Base-by-base conservation (phyloP, 78 protist genomes). In the Protostelium mycophagum region DNA sequence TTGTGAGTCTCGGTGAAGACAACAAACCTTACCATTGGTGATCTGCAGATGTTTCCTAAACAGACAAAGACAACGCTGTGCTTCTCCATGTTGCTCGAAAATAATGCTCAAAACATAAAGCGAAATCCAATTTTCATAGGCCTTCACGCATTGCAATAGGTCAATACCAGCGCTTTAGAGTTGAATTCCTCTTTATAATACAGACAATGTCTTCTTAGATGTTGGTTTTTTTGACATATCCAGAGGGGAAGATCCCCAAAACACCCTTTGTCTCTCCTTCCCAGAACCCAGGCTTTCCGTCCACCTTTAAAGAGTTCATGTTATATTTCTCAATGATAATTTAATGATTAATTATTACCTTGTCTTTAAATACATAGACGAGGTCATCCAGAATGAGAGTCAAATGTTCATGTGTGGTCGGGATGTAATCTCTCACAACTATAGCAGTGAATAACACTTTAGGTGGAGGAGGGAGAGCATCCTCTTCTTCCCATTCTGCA, bases 181-280 rank as follows among this genome's bases (percentile, higher is more conserved):
- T n/a, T n/a, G n/a, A n/a, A n/a, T n/a, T n/a, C n/a, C n/a, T n/a
- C n/a, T n/a, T n/a, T n/a, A n/a, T n/a, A n/a, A n/a, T n/a, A n/a
- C n/a, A n/a, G n/a, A n/a, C n/a, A n/a, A n/a, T n/a, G n/a, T n/a
- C n/a, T n/a, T n/a, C n/a, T 51, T 91, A 88, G 0, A 86, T 39
- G 86, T 88, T 73, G 36, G 86, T 34, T 23, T 51, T 39, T 36
- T 85, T 88, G 28, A 92, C 91, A 63, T 89, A 34, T 29, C 63
- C 34, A 63, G 86, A n/a, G 35, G 94, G 91, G 88, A 92, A 92
- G 34, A 28, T 39, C 34, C 94, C 94, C 84, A 87, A 85, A 1
- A 92, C 94, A 86, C 91, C 91, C 51, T 92, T 92, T 0, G 94
- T 86, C 85, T 92, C 94, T 83, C 94, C 94, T 73, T 92, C 94